Percentiles rank a stretch among this genome's conserved stretches.
Conservation (phyloP, 2,329 filamentous ascomycete genomes). For the Chaetothyriales sp. region DNA sequence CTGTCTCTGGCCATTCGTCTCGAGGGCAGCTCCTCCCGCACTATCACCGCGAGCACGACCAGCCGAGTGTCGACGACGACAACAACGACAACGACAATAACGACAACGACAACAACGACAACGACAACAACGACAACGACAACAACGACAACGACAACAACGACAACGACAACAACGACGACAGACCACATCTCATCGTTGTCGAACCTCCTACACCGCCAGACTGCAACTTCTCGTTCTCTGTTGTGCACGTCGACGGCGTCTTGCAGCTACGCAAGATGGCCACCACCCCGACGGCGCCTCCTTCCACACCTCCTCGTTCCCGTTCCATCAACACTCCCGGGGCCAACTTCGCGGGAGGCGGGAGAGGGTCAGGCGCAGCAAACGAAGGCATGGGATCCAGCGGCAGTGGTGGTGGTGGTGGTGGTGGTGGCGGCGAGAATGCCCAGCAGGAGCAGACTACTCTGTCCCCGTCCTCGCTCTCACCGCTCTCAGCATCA, state of each 20-base stretch:
- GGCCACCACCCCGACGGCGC: not conserved
- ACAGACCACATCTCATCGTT: not conserved
- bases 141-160: not conserved
- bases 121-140: not conserved
- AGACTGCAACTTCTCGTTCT: not conserved
- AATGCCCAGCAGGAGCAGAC: too few species aligned
- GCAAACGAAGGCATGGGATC: too few species aligned
- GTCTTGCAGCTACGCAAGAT: not conserved
- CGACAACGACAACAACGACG: too few species aligned
- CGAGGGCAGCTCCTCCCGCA: not conserved
- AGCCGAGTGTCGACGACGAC: not conserved
- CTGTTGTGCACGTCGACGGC: not conserved
- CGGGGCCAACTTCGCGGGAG: too few species aligned
- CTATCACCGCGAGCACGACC: not conserved
- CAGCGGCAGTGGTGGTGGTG: too few species aligned
- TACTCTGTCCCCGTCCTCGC: not conserved
- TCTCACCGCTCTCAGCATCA: not conserved
- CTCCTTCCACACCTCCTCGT: too few species aligned
- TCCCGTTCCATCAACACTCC: too few species aligned
- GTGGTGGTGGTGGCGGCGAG: too few species aligned
- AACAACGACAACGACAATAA: not conserved
- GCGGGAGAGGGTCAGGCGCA: too few species aligned
- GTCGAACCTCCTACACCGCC: not conserved
- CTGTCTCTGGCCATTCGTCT: not conserved
- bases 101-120: not conserved